A percentile compares a stretch with the other conserved stretches of the same genome.
phyloP scores from a whole-genome alignment of 257 asterid species.

The Lavandula angustifolia region DNA sequence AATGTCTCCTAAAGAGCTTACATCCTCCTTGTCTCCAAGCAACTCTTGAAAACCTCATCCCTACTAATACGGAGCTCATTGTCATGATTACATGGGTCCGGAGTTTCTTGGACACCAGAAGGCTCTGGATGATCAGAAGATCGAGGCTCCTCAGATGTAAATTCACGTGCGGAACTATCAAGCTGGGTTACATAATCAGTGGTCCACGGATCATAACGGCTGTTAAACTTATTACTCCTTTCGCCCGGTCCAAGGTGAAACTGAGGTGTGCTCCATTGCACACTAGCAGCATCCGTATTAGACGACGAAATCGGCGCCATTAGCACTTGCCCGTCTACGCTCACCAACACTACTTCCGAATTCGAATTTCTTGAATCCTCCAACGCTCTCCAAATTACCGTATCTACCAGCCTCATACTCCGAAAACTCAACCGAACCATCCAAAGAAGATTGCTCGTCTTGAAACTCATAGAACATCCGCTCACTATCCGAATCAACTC shows the following conservation, averaged over 20 bases:
- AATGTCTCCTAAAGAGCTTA: constrained; percentile 39
- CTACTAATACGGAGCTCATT: constrained; percentile 38
- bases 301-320: constrained; percentile 84
- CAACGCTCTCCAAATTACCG: constrained; percentile 57
- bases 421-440: constrained; percentile 60
- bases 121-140: constrained; percentile 38
- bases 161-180: constrained; percentile 35
- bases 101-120: constrained; percentile 33
- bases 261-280: constrained; percentile 63
- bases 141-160: constrained; percentile 28
- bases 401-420: constrained; percentile 65
- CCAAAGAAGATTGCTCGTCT: constrained; percentile 69
- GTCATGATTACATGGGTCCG: constrained; percentile 34
- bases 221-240: constrained; percentile 48
- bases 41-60: constrained; percentile 66
- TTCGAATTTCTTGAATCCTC: constrained; percentile 62
- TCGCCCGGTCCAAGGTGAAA: constrained; percentile 80
- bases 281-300: constrained; percentile 53
- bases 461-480: constrained; percentile 76
- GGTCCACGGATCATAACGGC: constrained; percentile 54
- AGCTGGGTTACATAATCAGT: constrained; percentile 46
- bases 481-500: constrained; percentile 72
- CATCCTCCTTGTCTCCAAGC: constrained; percentile 60
- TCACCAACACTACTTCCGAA: constrained; percentile 89
- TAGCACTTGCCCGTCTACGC: constrained; percentile 86